phyloP scores from a whole-genome alignment of 768 basidiomycete species.

The Suillus brevipes region DNA sequence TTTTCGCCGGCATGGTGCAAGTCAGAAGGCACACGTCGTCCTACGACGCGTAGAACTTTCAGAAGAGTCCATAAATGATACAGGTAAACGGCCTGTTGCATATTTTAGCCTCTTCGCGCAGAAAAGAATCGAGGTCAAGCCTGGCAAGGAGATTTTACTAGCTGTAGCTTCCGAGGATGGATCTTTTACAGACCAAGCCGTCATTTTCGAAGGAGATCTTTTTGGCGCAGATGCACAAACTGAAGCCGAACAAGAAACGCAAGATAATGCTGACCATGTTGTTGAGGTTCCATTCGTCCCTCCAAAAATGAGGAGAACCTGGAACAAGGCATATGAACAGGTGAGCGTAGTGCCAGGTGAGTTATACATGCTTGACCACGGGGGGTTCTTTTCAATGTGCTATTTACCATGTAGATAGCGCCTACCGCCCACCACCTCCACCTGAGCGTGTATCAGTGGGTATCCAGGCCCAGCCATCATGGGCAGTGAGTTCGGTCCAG shows the following conservation, averaged over 20 bases:
- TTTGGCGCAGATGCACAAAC: slow-evolving; percentile 34
- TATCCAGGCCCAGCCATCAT: slow-evolving; percentile 42
- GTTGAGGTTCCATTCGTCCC: slow-evolving; percentile 44
- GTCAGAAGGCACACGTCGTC: slow-evolving; percentile 68
- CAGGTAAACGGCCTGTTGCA: slow-evolving; percentile 38
- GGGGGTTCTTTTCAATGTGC: slow-evolving; percentile 2
- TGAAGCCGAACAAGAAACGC: slow-evolving; percentile 43
- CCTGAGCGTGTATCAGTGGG: slow-evolving; percentile 41
- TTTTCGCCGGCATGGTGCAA: slow-evolving; percentile 64
- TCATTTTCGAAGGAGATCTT: slow-evolving; percentile 59
- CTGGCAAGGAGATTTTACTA: slow-evolving; percentile 69
- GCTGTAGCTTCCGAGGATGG: slow-evolving; percentile 55
- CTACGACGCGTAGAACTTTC: slow-evolving; percentile 58
- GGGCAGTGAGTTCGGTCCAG: slow-evolving; percentile 41
- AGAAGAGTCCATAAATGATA: slow-evolving; percentile 46
- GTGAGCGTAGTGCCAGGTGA: slow-evolving; percentile 41
- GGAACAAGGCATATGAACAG: slow-evolving; percentile 52
- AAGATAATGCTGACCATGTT: slow-evolving; percentile 43
- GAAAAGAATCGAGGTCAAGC: slow-evolving; percentile 69
- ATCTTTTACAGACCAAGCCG: slow-evolving; percentile 53
- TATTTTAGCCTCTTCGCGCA: slow-evolving; percentile 67
- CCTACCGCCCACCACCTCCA: slow-evolving; percentile 22
- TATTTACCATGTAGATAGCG: slow-evolving; percentile 23
- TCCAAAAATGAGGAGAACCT: slow-evolving; percentile 65
- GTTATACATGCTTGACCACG: slow-evolving; percentile 19